Base-by-base conservation (phyloP, 345 rosid genomes). In the Durio zibethinus region DNA sequence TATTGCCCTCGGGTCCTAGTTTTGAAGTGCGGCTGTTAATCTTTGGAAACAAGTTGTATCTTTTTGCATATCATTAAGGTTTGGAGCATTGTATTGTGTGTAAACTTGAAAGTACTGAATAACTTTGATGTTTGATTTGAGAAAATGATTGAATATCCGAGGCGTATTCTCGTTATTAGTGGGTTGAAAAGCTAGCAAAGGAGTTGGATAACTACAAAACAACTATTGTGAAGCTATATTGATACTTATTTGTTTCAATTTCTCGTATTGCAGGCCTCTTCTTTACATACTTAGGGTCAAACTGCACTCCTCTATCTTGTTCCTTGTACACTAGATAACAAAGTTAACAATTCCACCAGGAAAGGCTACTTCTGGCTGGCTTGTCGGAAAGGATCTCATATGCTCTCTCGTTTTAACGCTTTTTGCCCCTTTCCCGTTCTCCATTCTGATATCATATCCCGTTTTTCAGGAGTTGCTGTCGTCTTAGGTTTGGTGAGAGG, bases 301-400 rank as follows among this genome's bases (percentile, higher is more conserved):
- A 98, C 98, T n/a, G 98, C 98, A 31, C 94, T 96, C 25, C 92
- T 96, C 52, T 96, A 96, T 79, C 93, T 96, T 5, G 99, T 96
- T 81, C 98, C 99, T 23, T 96, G 97, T 80, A 96, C 99, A 45
- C 88, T 96, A 76, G 99, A 98, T 96, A 92, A 85, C 75, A 25
- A 56, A 67, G 33, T 38, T 25, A 18, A 29, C 16, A 33, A 25
- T 27, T 69, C 21, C 21, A 38, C 23, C 56, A 10, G 29, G 29
- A 50, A 31, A 15, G 1, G 63, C 10, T 5, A 60, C 38, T 66
- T 64, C 66, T 23, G 23, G 25, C 33, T 53, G 36, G 54, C 20
- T 65, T 15, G 29, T 27, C 10, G 23, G 42, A 25, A 57, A 23
- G n/a, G 9, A 7, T 56, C 21, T 36, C 65, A 35, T 35, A 11